These are phyloP conservation scores for Ailanthus altissimus DNA, from an alignment of 345 rosid genomes.

Conservation along the genomic window DNA sequence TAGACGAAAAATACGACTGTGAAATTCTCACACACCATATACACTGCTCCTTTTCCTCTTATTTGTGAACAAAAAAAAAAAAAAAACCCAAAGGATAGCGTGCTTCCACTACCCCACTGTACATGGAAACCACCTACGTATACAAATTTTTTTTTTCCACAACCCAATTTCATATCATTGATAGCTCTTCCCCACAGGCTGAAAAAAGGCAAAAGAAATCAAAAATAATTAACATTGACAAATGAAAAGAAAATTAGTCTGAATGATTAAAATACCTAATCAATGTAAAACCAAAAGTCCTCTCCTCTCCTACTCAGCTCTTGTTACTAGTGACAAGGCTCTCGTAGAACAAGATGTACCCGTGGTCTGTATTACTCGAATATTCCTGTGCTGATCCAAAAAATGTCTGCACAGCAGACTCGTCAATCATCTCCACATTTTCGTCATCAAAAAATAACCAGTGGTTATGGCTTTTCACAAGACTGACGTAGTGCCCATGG, in stretches of 20 bases:
- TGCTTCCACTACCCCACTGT: conserved; percentile 60
- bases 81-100: conserved; percentile 35
- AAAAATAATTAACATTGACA: conserved; percentile 22
- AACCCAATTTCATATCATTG: conserved; percentile 33
- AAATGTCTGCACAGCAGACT: conserved; percentile 96
- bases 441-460: conserved; percentile 98
- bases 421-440: conserved; percentile 97
- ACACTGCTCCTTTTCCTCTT: conserved; percentile 40
- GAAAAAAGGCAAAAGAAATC: conserved; percentile 22
- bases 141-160: conserved; percentile 36
- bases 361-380: conserved; percentile 95
- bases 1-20: conserved; percentile 36
- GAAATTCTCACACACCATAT: conserved; percentile 42
- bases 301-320: conserved; percentile 38
- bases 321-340: conserved; percentile 59
- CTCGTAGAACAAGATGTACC: conserved; percentile 96
- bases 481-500: conserved; percentile 97
- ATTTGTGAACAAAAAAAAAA: conserved; percentile 30
- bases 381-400: conserved; percentile 97
- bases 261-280: conserved; percentile 47
- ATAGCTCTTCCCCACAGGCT: conserved; percentile 36
- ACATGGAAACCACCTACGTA: conserved; percentile 58
- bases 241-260: conserved; percentile 28
- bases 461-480: conserved; percentile 98
- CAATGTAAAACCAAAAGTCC: conserved; percentile 17